Conservation (phyloP, 257 asterid genomes). For the Echites panduratus region DNA sequence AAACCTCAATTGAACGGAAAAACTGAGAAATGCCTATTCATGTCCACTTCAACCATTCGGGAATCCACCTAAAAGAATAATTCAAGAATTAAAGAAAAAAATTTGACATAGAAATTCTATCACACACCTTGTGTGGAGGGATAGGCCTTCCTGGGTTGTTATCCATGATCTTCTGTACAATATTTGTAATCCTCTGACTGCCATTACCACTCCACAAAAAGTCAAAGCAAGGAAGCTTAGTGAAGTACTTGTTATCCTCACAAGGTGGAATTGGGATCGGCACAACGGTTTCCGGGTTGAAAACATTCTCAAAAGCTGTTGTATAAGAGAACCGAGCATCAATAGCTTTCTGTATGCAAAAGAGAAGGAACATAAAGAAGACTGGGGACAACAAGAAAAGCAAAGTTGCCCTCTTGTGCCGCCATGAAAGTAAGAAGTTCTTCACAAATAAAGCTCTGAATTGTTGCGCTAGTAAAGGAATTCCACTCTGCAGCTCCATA, state of each 20-base stretch:
- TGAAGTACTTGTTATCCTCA: conserved; percentile 17
- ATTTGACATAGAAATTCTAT: neutral
- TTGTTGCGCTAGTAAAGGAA: conserved; percentile 19
- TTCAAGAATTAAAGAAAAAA: neutral
- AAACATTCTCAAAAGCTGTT: conserved; percentile 12
- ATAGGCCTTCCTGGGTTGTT: conserved; percentile 24
- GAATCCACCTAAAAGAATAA: neutral
- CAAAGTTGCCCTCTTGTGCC: conserved; percentile 20
- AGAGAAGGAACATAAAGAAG: conserved; percentile 24
- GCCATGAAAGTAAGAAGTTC: conserved; percentile 24
- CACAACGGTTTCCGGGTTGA: conserved; percentile 9
- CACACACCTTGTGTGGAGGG: conserved; percentile 13
- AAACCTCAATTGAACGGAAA: too few species aligned
- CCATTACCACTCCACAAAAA: conserved; percentile 27
- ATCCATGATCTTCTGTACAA: conserved; percentile 19
- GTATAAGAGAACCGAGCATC: conserved; percentile 15
- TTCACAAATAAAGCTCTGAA: conserved; percentile 21
- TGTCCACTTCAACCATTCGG: neutral
- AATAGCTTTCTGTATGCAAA: conserved; percentile 24
- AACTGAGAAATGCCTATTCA: neutral
- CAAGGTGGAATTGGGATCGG: conserved; percentile 21
- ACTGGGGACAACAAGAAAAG: conserved; percentile 20
- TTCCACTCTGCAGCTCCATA: conserved; percentile 16
- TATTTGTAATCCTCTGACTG: conserved; percentile 6
- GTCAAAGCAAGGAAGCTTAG: conserved; percentile 16